These are phyloP conservation scores for Hansenula lynferdii DNA, from an alignment of 1,139 yeast species.

Conservation along the genomic window DNA sequence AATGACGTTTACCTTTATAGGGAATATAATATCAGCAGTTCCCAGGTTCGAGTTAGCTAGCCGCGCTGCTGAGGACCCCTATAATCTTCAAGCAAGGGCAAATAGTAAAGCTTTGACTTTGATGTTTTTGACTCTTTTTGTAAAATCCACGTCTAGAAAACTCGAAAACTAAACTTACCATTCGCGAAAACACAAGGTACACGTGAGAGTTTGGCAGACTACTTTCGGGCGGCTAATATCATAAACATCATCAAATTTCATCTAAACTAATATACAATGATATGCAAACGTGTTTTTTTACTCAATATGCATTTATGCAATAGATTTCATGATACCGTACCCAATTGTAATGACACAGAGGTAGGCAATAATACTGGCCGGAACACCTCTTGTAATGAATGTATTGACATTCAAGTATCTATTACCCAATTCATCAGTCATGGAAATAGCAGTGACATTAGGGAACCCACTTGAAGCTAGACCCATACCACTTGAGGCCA, in stretches of 20 bases:
- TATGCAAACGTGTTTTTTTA: not conserved
- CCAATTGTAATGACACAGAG: slow-evolving; percentile 57
- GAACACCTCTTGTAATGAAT: slow-evolving; percentile 69
- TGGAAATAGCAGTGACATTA: slow-evolving; percentile 73
- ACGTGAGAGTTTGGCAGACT: too few species aligned
- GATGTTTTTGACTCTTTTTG: too few species aligned
- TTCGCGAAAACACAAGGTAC: too few species aligned
- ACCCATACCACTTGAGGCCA: slow-evolving; percentile 77
- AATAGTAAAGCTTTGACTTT: too few species aligned
- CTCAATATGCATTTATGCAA: not conserved
- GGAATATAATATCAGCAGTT: too few species aligned
- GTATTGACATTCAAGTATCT: slow-evolving; percentile 62
- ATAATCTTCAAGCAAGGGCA: too few species aligned
- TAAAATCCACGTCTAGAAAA: too few species aligned
- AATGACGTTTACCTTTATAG: too few species aligned
- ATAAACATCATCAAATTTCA: not conserved
- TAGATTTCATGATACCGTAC: slow-evolving; percentile 54
- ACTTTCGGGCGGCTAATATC: too few species aligned
- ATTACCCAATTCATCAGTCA: slow-evolving; percentile 67
- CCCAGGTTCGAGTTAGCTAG: too few species aligned
- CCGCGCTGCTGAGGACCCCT: too few species aligned
- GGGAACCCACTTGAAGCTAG: slow-evolving; percentile 77
- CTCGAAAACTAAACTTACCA: too few species aligned
- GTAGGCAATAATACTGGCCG: slow-evolving; percentile 56
- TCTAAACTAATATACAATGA: not conserved